phyloP scores from a whole-genome alignment of 805 yeast genomes.

The Candida michaelii region DNA sequence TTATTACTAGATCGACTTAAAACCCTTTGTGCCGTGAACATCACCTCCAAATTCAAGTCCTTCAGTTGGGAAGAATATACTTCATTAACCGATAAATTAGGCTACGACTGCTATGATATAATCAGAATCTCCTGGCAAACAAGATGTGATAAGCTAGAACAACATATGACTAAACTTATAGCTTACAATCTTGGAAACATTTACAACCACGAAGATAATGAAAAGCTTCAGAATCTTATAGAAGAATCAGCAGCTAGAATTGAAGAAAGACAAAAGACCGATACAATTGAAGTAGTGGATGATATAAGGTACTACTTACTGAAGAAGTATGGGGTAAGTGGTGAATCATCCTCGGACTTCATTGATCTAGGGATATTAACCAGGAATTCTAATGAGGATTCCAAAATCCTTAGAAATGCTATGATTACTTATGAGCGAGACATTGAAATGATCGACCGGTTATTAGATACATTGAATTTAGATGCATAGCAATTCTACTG shows the following conservation, averaged over 20 bases:
- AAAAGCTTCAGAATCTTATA: conserved; percentile 21
- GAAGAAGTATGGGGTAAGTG: conserved; percentile 34
- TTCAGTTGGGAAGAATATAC: conserved; percentile 21
- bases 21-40: conserved; percentile 56
- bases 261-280: conserved; percentile 63
- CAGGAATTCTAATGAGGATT: conserved; percentile 14
- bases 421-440: conserved; percentile 24
- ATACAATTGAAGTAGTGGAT: conserved; percentile 76
- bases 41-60: conserved; percentile 31
- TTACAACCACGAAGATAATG: conserved; percentile 33
- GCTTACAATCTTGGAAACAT: conserved; percentile 48
- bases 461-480: conserved; percentile 27
- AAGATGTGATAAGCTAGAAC: conserved; percentile 62
- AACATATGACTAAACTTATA: conserved; percentile 56
- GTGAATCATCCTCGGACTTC: conserved; percentile 24
- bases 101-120: conserved; percentile 52
- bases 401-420: conserved; percentile 8
- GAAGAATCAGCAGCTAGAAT: conserved; percentile 56
- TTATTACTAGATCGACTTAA: conserved; percentile 62
- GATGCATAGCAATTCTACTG: too few species aligned
- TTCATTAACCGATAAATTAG: conserved; percentile 20
- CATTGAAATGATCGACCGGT: conserved; percentile 27
- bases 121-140: conserved; percentile 69
- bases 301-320: conserved; percentile 67
- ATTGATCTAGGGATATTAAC: conserved; percentile 21